These are phyloP conservation scores for Acidiella bohemica DNA, from an alignment of 495 filamentous ascomycete genomes.

Conservation along the genomic window DNA sequence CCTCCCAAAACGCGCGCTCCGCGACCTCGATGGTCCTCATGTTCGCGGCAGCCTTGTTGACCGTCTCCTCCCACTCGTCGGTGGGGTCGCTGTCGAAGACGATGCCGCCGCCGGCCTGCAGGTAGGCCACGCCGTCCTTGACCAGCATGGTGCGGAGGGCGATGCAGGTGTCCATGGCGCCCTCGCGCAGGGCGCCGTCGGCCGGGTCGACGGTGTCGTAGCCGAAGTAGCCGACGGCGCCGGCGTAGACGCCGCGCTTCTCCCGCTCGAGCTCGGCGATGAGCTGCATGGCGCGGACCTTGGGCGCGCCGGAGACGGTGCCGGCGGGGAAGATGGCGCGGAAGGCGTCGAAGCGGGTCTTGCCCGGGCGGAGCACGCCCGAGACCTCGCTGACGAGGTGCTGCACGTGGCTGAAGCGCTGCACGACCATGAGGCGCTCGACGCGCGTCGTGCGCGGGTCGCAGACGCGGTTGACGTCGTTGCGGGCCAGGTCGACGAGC, in stretches of 20 bases:
- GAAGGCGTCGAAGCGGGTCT: slow-evolving; percentile 91
- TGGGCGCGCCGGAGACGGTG: slow-evolving; percentile 86
- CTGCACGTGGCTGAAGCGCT: slow-evolving; percentile 92
- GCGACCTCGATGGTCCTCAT: slow-evolving; percentile 74
- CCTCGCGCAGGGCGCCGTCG: slow-evolving; percentile 35
- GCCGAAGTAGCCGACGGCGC: slow-evolving; percentile 90
- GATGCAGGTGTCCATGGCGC: slow-evolving; percentile 97
- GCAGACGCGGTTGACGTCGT: slow-evolving; percentile 93
- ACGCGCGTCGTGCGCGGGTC: slow-evolving; percentile 79
- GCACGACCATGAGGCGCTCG: slow-evolving; percentile 88
- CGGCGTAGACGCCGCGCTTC: slow-evolving; percentile 89
- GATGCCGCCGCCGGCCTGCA: slow-evolving; percentile 90
- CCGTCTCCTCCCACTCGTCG: slow-evolving; percentile 92
- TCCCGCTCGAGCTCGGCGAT: slow-evolving; percentile 89
- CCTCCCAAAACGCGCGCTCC: slow-evolving; percentile 57
- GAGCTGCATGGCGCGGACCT: slow-evolving; percentile 91
- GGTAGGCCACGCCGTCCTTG: slow-evolving; percentile 79
- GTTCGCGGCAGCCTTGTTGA: slow-evolving; percentile 89
- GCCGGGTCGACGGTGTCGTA: slow-evolving; percentile 42
- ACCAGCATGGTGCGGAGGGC: slow-evolving; percentile 93
- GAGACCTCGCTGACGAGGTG: slow-evolving; percentile 92
- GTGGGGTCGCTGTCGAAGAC: slow-evolving; percentile 90
- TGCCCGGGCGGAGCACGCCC: slow-evolving; percentile 63
- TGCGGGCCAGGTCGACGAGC: slow-evolving; percentile 93
- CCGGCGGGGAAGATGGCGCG: slow-evolving; percentile 88